Base-by-base conservation (phyloP, 2,329 filamentous ascomycete species). In the Colletotrichum sp. region DNA sequence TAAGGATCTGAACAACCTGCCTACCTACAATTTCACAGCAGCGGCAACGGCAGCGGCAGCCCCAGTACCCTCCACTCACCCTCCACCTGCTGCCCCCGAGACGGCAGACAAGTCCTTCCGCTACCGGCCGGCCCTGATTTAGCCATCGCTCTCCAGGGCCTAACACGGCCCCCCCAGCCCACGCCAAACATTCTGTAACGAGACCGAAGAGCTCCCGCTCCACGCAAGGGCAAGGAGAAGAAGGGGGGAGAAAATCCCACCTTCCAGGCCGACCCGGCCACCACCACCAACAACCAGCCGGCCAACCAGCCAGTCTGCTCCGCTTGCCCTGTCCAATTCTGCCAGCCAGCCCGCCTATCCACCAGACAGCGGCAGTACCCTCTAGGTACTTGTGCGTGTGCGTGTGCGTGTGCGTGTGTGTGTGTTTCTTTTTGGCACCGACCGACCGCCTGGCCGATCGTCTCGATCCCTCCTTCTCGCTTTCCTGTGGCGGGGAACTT, bases 171-270 rank as follows among this genome's bases (percentile, higher is more conserved):
- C 72, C 63, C 72, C 67, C 72, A 72, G 73, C 69, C 68, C 63
- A 75, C 69, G 73, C 71, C 74, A 76, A 69, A 69, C 71, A 74
- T 76, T 76, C 71, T 76, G 71, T 71, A 74, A 74, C 74, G 74
- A 76, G 66, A 74, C 71, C 74, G 65, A 74, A 70, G 71, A 76
- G 71, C 71, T 74, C 74, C 65, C 74, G 71, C 74, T 76, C 74
- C 74, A 76, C 74, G 71, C 74, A 61, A 76, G 71, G 74, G 74
- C 71, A 76, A 70, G 30, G 12, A 70, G 32, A 61, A 43, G 61
- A 48, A 70, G 36, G 39, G 39, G 39, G 39, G 39, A n/a, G 34
- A 71, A 71, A 61, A 72, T 68, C 61, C 68, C 68, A 75, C 72
- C 72, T 75, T 67, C 36, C 68, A 72, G 68, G 68, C 72, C 52